A percentile compares a stretch with the other conserved stretches of the same genome.
phyloP scores from a whole-genome alignment of 768 basidiomycete genomes.

The Paxillus ammoniavirescens region DNA sequence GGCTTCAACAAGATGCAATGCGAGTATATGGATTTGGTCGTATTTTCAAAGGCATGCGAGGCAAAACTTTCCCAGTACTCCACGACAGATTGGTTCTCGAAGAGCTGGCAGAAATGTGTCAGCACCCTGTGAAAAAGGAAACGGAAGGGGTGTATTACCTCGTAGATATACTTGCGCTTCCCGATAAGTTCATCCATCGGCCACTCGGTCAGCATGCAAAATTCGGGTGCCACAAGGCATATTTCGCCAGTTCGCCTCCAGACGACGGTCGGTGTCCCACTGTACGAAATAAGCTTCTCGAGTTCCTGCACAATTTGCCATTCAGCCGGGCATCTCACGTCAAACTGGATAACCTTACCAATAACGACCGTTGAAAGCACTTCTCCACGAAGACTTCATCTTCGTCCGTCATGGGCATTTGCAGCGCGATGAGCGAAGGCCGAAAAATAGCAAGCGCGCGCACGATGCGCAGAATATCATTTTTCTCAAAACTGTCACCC shows the following conservation, averaged over 20 bases:
- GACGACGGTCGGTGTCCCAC: slow-evolving; percentile 94
- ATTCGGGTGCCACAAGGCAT: slow-evolving; percentile 94
- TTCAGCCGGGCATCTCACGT: background rate
- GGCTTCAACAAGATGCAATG: slow-evolving; percentile 89
- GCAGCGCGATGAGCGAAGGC: slow-evolving; percentile 94
- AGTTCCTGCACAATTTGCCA: slow-evolving; percentile 61
- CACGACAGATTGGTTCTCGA: slow-evolving; percentile 93
- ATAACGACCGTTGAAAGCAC: slow-evolving; percentile 89
- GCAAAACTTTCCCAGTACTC: slow-evolving; percentile 98
- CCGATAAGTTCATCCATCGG: slow-evolving; percentile 76
- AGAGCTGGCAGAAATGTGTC: slow-evolving; percentile 52
- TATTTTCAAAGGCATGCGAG: slow-evolving; percentile 95
- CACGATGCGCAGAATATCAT: slow-evolving; percentile 91
- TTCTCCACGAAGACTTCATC: slow-evolving; percentile 97
- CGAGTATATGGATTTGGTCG: slow-evolving; percentile 92
- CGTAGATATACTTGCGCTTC: slow-evolving; percentile 46
- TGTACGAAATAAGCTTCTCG: slow-evolving; percentile 95
- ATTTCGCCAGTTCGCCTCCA: slow-evolving; percentile 99
- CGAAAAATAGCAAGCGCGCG: slow-evolving; percentile 92
- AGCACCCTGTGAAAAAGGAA: slow-evolving; percentile 1
- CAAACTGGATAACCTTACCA: slow-evolving; percentile 48
- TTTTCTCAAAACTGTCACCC: slow-evolving; percentile 83
- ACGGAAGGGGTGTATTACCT: slow-evolving; percentile 33
- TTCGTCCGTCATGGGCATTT: slow-evolving; percentile 95
- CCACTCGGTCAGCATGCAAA: slow-evolving; percentile 93